These are phyloP conservation scores for Cladophialophora exuberans DNA, from an alignment of 2,329 filamentous ascomycete genomes.

Conservation along the genomic window DNA sequence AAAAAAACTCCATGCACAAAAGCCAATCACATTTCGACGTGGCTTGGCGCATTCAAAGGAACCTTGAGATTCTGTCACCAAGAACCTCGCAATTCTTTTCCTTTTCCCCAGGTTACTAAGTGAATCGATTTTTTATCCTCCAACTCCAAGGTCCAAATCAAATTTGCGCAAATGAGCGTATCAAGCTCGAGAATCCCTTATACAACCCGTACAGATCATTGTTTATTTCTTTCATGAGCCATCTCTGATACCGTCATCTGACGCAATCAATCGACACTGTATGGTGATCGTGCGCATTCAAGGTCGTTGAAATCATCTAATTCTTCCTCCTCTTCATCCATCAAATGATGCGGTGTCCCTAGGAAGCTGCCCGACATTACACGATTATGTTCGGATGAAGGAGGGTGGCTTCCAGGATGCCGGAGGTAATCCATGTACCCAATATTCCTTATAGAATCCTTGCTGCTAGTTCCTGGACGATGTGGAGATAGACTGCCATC, in stretches of 20 bases:
- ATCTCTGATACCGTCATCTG: no score
- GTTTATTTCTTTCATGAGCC: no score
- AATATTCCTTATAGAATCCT: constrained; percentile 15
- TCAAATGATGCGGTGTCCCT: constrained; percentile 14
- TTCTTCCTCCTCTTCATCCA: constrained; percentile 7
- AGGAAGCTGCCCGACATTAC: constrained; percentile 22
- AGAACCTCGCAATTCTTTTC: no score
- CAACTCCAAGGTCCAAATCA: no score
- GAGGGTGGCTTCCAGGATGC: constrained; percentile 21
- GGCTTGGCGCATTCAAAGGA: no score
- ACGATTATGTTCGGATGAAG: constrained; percentile 23
- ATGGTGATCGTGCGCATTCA: constrained; percentile 26
- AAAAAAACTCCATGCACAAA: background rate
- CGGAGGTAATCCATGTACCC: constrained; percentile 29
- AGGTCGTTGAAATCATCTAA: constrained; percentile 13
- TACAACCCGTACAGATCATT: no score
- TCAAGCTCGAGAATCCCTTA: no score
- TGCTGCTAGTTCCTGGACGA: constrained; percentile 12
- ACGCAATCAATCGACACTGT: constrained; percentile 25
- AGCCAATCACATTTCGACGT: background rate
- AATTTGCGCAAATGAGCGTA: no score
- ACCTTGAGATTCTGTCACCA: no score
- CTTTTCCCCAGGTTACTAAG: no score
- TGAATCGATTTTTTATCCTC: no score
- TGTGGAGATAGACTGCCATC: constrained; percentile 17